These are phyloP conservation scores for Backusella mclennaniae DNA, from an alignment of 192 early-diverging fungal genomes.

Conservation along the genomic window DNA sequence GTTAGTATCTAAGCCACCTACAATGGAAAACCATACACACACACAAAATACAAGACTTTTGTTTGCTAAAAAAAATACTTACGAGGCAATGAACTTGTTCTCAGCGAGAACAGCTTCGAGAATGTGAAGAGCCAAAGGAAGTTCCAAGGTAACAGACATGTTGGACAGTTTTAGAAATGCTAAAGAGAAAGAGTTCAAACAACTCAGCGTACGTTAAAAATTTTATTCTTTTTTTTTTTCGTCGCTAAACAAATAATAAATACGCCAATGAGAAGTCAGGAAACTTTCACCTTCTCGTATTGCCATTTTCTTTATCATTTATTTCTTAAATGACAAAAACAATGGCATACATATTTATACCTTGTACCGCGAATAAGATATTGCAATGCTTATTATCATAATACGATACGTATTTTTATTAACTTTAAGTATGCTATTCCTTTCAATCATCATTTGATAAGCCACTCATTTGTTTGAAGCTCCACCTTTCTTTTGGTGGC, in stretches of 20 bases:
- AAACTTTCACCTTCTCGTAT: not conserved
- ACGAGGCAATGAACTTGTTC: slow-evolving; percentile 36
- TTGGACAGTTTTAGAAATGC: slow-evolving; percentile 12
- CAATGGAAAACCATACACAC: not conserved
- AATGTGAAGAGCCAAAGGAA: slow-evolving; percentile 37
- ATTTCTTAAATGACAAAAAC: not conserved
- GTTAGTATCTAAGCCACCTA: slow-evolving; percentile 11
- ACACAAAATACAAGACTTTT: not conserved
- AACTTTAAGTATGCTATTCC: not conserved
- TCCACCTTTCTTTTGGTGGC: slow-evolving; percentile 1
- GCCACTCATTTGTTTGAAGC: slow-evolving; percentile 1
- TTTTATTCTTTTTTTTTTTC: slow-evolving; percentile 11
- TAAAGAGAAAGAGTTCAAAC: slow-evolving; percentile 20
- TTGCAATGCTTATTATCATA: not conserved
- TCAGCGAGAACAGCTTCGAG: slow-evolving; percentile 37
- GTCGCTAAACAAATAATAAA: not conserved
- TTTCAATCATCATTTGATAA: not conserved
- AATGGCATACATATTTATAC: not conserved
- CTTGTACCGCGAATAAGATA: not conserved
- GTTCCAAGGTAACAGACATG: slow-evolving; percentile 40
- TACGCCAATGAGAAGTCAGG: not conserved
- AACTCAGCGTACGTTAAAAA: slow-evolving; percentile 11
- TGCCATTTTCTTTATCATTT: not conserved
- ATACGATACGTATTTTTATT: not conserved
- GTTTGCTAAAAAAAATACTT: not conserved